Evolutionary conservation across 768 basidiomycete species (phyloP).

Genomic region (Hygrophoropsis aurantiaca): DNA sequence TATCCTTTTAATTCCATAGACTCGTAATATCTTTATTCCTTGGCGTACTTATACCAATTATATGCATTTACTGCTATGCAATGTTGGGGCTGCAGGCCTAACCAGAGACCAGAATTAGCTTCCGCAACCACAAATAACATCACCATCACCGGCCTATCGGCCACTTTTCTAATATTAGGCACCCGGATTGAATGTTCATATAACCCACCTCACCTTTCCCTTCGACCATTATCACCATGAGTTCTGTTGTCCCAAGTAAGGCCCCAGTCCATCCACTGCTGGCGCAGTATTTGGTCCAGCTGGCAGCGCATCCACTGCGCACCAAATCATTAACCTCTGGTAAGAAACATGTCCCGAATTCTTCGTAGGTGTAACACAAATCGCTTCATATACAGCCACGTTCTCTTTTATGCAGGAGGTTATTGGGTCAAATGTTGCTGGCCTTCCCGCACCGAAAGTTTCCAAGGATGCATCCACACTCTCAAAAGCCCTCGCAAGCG

Average conservation of each 20-base stretch:
- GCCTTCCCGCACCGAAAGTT: constrained; percentile 50
- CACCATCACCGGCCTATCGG: background rate
- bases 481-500: constrained; percentile 50
- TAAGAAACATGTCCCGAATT: constrained; percentile 17
- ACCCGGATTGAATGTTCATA: background rate
- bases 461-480: constrained; percentile 55
- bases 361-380: background rate
- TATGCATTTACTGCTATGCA: constrained; percentile 2
- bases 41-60: constrained; percentile 13
- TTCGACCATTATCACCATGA: constrained; percentile 37
- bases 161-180: background rate
- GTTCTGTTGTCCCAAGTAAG: constrained; percentile 18
- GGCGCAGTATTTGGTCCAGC: constrained; percentile 67
- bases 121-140: too few species aligned
- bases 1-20: constrained; percentile 17
- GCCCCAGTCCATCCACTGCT: constrained; percentile 47
- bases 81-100: background rate
- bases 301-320: constrained; percentile 67
- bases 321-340: constrained; percentile 82
- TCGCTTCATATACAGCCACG: constrained; percentile 31
- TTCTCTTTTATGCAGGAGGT: constrained; percentile 79
- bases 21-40: constrained; percentile 18
- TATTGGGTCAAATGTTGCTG: constrained; percentile 70
- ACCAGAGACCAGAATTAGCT: too few species aligned
- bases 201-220: constrained; percentile 4